A percentile compares a stretch with the other conserved stretches of the same genome.
phyloP scores from a whole-genome alignment of 2,329 filamentous ascomycete species.

The Botrytis galanthina region DNA sequence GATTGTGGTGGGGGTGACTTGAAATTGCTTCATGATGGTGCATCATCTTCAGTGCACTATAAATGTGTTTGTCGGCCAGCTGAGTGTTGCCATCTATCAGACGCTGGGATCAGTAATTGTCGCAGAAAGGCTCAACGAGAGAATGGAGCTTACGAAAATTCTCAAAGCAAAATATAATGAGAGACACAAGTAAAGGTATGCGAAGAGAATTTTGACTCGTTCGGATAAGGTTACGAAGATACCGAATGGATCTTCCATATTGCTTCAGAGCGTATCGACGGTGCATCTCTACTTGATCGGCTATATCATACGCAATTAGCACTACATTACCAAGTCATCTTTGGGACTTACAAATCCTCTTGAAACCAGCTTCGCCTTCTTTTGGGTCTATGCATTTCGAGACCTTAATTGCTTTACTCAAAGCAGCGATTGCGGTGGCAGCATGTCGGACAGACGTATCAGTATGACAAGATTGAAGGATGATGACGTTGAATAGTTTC shows the following conservation, averaged over 20 bases:
- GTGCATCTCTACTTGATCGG: constrained; percentile 22
- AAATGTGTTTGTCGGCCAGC: constrained; percentile 25
- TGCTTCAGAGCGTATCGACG: constrained; percentile 26
- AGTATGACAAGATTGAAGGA: constrained; percentile 26
- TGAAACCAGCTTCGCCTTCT: constrained; percentile 9
- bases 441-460: constrained; percentile 26
- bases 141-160: constrained; percentile 20
- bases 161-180: constrained; percentile 32
- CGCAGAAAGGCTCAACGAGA: not conserved
- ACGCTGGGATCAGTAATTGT: not conserved
- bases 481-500: constrained; percentile 25
- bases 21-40: constrained; percentile 18
- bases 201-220: constrained; percentile 24
- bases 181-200: constrained; percentile 28
- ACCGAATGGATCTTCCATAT: constrained; percentile 28
- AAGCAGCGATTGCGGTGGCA: constrained; percentile 26
- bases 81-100: constrained; percentile 23
- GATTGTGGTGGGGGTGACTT: constrained; percentile 4
- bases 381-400: not conserved
- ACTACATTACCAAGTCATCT: not conserved
- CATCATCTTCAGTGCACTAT: constrained; percentile 28
- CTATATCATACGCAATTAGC: constrained; percentile 1
- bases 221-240: constrained; percentile 19
- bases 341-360: constrained; percentile 11
- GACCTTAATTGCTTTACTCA: constrained; percentile 25